These are phyloP conservation scores for Dipodascopsis uninucleata DNA, from an alignment of 805 yeast species.

Conservation along the genomic window DNA sequence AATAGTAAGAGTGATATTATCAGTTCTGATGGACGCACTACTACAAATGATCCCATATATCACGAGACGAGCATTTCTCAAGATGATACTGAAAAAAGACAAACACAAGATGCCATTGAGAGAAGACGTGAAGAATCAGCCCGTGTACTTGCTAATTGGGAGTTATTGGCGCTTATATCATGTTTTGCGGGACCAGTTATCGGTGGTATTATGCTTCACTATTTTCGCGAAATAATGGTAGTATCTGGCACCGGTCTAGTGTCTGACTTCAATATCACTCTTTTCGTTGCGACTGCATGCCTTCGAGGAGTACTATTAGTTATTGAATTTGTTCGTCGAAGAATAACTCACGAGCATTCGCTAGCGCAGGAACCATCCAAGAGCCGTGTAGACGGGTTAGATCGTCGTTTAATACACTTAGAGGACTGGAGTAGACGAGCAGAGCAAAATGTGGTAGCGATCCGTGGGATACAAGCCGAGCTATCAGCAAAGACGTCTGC, in stretches of 20 bases:
- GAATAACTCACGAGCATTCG: neutral
- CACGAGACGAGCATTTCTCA: too few species aligned
- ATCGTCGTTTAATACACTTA: neutral
- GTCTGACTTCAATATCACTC: slow-evolving; percentile 17
- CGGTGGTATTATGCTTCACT: slow-evolving; percentile 14
- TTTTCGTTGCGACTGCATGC: slow-evolving; percentile 14
- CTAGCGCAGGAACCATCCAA: neutral
- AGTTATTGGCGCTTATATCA: slow-evolving; percentile 4
- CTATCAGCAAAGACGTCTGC: too few species aligned
- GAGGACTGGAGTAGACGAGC: neutral
- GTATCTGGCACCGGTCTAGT: slow-evolving; percentile 9
- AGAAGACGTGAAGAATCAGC: too few species aligned
- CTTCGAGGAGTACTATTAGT: slow-evolving; percentile 6
- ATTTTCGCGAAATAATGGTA: slow-evolving; percentile 2
- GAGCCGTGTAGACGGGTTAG: slow-evolving; percentile 1
- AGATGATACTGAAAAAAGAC: too few species aligned
- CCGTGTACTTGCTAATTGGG: slow-evolving; percentile 14
- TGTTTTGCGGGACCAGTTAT: slow-evolving; percentile 14
- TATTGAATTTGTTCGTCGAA: slow-evolving; percentile 8
- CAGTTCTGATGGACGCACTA: neutral
- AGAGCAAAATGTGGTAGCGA: too few species aligned
- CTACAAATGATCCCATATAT: too few species aligned
- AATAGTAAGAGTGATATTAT: too few species aligned
- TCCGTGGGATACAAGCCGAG: too few species aligned
- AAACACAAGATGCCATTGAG: too few species aligned